Percentiles rank a stretch among this genome's conserved stretches.
Evolutionary conservation across 2,329 filamentous ascomycete genomes (phyloP).

Genomic region (Apiospora saccharicola): DNA sequence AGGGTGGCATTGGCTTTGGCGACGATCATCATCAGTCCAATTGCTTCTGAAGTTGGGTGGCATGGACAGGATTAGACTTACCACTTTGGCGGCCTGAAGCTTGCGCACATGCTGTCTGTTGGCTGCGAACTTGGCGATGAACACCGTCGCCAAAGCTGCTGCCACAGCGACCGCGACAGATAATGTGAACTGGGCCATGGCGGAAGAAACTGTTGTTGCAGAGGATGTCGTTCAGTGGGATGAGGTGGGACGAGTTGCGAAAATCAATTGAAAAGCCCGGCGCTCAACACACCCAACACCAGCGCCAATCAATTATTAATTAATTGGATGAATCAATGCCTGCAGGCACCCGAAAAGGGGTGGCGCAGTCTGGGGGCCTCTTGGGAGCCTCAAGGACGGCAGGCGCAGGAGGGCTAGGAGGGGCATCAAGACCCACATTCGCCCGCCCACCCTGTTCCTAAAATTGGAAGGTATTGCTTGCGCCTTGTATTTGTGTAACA

Average conservation of each 20-base stretch:
- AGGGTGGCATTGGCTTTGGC: slow-evolving; percentile 31
- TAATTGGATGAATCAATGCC: no score
- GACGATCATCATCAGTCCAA: background rate
- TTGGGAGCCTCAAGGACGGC: no score
- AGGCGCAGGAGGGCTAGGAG: no score
- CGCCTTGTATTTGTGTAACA: no score
- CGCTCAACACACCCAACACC: no score
- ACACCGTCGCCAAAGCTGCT: slow-evolving; percentile 3
- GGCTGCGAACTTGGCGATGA: slow-evolving; percentile 21
- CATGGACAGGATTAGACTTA: slow-evolving; percentile 17
- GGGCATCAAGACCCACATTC: no score
- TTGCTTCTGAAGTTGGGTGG: background rate
- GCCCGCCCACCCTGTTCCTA: no score
- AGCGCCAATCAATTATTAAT: no score
- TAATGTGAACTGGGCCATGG: slow-evolving; percentile 22
- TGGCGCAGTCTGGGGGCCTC: no score
- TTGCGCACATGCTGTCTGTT: slow-evolving; percentile 27
- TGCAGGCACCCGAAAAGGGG: no score
- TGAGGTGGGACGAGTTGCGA: background rate
- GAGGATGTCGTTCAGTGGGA: background rate
- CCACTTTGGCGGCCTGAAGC: slow-evolving; percentile 25
- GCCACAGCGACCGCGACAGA: slow-evolving; percentile 2
- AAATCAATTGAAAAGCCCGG: no score
- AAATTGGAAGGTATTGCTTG: no score
- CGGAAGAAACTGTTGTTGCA: background rate